Conservation (phyloP, 2,329 filamentous ascomycete genomes). For the Simplicillium sp. region DNA sequence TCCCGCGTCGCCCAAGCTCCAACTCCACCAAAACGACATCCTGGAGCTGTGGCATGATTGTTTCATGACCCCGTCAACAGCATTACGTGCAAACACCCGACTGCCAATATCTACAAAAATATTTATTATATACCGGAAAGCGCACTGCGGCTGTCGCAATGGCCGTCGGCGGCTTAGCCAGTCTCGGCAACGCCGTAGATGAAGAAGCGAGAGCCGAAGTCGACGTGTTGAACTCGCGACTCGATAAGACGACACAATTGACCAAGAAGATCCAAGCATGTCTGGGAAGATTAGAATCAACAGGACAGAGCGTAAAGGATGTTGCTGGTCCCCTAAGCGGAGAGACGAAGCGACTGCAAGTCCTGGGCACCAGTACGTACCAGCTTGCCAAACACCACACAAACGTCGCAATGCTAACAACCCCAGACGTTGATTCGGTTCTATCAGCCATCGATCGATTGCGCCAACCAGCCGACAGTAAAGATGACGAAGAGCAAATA, state of each 20-base stretch:
- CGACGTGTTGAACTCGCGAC: constrained; percentile 59
- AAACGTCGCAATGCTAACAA: constrained; percentile 7
- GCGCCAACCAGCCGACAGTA: constrained; percentile 84
- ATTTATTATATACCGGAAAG: not conserved
- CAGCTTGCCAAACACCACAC: not conserved
- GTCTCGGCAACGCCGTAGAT: constrained; percentile 42
- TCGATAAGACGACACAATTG: constrained; percentile 87
- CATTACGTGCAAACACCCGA: no score
- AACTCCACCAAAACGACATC: no score
- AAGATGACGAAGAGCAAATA: constrained; percentile 83
- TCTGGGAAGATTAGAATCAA: constrained; percentile 72
- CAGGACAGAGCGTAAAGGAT: constrained; percentile 82
- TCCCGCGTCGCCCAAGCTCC: no score
- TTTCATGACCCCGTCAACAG: no score
- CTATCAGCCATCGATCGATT: constrained; percentile 81
- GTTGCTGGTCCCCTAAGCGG: constrained; percentile 87
- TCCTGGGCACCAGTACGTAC: constrained; percentile 65
- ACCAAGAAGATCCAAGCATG: constrained; percentile 94
- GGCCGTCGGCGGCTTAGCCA: constrained; percentile 39
- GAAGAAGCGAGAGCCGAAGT: constrained; percentile 62
- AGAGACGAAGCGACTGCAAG: constrained; percentile 82
- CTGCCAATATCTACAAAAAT: not conserved
- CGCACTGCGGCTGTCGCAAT: constrained; percentile 19
- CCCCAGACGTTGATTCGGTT: constrained; percentile 71
- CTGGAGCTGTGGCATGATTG: no score